Evolutionary conservation across 2,329 filamentous ascomycete genomes (phyloP), one percentile per base, ranked within the genome.

Genomic region (Rhynchosporium graminicola): DNA sequence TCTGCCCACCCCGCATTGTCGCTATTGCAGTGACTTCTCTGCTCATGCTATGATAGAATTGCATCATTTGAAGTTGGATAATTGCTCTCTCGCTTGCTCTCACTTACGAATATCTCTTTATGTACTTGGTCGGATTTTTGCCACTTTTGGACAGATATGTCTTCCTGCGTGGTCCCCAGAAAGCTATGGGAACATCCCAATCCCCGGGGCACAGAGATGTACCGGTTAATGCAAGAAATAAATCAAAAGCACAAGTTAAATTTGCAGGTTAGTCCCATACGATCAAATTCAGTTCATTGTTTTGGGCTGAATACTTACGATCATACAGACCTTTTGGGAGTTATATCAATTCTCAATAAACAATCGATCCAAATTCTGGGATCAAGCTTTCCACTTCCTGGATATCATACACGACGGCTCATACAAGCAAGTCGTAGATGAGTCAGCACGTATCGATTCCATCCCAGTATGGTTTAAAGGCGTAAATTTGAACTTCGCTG

Each of bases 401-500:
- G 79, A 82, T 54, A 77, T 88, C 61, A 86, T 92, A 66, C 80
- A 91, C 69, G 80, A 82, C 42, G 90, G 90, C 36, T 76, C 74
- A 3, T 86, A 84, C 71, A 76, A 75, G 0, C 75, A 72, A 9
- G 85, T 89, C 1, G 87, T 95, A 3, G 90, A 96, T 71, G 87
- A 91, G 69, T 79, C 78, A 0, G 80, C 83, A 1, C 84, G 87
- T 1, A 91, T 96, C 74, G 87, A 91, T 64, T 79, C 80, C 15
- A 81, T 94, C 4, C 91, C 91, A 0, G 77, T 80, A 46, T 96
- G 91, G 91, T 96, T 95, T 74, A 77, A 85, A 1, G 91, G 91
- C 36, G 81, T 92, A 1, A 77, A 79, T 4, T 75, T 95, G 69
- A 96, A 92, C 71, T 94, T 87, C 72, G 88, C 90, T 4, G 91